Evolutionary conservation across 805 yeast species (phyloP), one percentile per base, ranked within the genome.

Genomic region (Lachancea kluyveri): DNA sequence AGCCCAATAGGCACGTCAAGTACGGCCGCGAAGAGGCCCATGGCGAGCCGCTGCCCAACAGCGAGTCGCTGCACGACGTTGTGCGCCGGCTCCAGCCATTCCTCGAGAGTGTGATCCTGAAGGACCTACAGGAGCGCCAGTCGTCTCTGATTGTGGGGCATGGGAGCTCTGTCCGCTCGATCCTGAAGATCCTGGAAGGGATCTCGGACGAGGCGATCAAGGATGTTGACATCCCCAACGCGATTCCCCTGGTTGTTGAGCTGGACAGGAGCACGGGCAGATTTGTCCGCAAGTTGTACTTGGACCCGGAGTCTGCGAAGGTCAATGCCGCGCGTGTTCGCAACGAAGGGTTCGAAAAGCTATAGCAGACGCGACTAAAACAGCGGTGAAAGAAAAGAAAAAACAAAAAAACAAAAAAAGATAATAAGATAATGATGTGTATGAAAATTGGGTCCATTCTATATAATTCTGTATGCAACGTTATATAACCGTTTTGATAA

Each of bases 251-350:
- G 58, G 78, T 77, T 30, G 63, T 81, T 43, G 78, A 77, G 46
- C 60, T 81, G 46, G 76, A 75, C 46, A 71, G 66, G 29, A 48
- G 62, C 14, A 42, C 46, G 17, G 40, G 66, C 65, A 53, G 57
- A 60, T 48, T 73, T 68, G 49, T 63, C 62, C 46, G 67, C 60
- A 54, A 72, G 69, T 74, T 69, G 52, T 83, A 82, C 62, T 63
- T 83, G 48, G 94, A 83, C 59, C 92, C 90, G 6, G 84, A 79
- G 57, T 76, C 71, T 39, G 92, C 92, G 23, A 76, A 73, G 37
- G 70, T 77, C 35, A 86, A 83, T 59, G 87, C 90, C 12, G 84
- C 76, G 42, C 79, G 77, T 44, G 90, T 83, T 26, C 84, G 81
- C 33, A 74, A 77, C 35, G 92, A 83, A 59, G 94, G 94, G 24